Base-by-base conservation (phyloP, 495 filamentous ascomycete species). In the Hypoxylon rickii region DNA sequence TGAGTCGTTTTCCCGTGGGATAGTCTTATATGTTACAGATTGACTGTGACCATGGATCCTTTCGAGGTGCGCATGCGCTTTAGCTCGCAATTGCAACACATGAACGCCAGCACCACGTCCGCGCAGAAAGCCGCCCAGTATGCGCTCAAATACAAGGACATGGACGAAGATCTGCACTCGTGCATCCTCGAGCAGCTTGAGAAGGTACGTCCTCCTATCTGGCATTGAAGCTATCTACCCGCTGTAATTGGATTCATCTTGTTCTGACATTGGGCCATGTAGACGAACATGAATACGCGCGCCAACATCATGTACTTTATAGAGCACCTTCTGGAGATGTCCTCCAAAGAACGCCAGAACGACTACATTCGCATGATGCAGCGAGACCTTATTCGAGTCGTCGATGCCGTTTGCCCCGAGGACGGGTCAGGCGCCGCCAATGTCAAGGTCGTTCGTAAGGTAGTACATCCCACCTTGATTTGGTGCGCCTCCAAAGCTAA, bases 291-390 rank as follows among this genome's bases (percentile, higher is more conserved):
- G 87, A 99, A 99, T 74, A 96, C 86, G 39, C 80, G 93, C 37
- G 95, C 96, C 22, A 99, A 99, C 65, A 96, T 99, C 70, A 93
- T 99, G 88, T 97, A 94, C 75, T 97, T 99, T 76, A 86, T 97
- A 66, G 93, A 97, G 68, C 87, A 91, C 55, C 86, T 99, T 47
- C 90, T 93, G 72, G 93, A 97, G 65, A 83, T 90, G 78, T 87
- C 89, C 12, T 78, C 82, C 13, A 84, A 84, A 43, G 89, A 96
- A 49, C 80, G 85, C 51, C 82, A 92, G 63, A 66, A 75, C 13
- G 84, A 89, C 19, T 97, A 92, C 66, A 83, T 94, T 13, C 84
- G 86, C 43, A 96, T 97, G 91, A 92, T 99, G 71, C 89, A 96
- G 66, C 79, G 92, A 18, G 95, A 99, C 65, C 92, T 97, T 17